Percentiles rank a stretch among this genome's conserved stretches.
Conservation (phyloP, 768 basidiomycete genomes). For the Sistotremastrum suecicum region DNA sequence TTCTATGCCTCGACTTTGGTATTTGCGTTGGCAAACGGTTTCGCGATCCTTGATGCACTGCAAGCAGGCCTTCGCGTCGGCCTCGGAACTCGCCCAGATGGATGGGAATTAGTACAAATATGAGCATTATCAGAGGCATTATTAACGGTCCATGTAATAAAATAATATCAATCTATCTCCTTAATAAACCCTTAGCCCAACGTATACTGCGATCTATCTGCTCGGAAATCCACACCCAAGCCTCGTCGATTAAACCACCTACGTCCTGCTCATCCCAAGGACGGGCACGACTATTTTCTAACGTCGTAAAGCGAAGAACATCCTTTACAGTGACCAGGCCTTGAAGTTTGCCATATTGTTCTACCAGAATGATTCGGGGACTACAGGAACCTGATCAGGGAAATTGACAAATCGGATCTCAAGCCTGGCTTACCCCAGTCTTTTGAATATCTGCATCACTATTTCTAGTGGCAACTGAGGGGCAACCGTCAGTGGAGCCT, state of each 20-base stretch:
- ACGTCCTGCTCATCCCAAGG: constrained; percentile 15
- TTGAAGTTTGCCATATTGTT: constrained; percentile 64
- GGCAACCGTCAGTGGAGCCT: constrained; percentile 92
- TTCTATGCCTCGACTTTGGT: constrained; percentile 95
- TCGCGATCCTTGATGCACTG: constrained; percentile 68
- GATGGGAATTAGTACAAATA: too few relatives aligned
- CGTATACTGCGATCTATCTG: not conserved
- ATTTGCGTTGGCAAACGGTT: constrained; percentile 76
- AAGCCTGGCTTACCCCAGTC: constrained; percentile 70
- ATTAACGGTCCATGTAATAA: too few relatives aligned
- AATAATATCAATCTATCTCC: too few relatives aligned
- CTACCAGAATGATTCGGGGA: constrained; percentile 91
- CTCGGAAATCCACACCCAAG: constrained; percentile 2
- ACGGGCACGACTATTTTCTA: constrained; percentile 27
- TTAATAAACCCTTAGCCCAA: not conserved
- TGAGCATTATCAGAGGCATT: too few relatives aligned
- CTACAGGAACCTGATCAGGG: constrained; percentile 24
- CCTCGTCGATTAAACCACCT: constrained; percentile 1
- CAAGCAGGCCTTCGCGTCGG: constrained; percentile 40
- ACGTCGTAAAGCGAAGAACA: constrained; percentile 69
- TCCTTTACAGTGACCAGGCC: constrained; percentile 96
- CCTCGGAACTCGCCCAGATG: too few relatives aligned
- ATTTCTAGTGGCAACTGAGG: constrained; percentile 89
- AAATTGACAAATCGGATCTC: not conserved
- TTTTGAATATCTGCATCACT: constrained; percentile 93